These are phyloP conservation scores for Aaosphaeria arxii DNA, from an alignment of 2,329 filamentous ascomycete species.

Conservation along the genomic window DNA sequence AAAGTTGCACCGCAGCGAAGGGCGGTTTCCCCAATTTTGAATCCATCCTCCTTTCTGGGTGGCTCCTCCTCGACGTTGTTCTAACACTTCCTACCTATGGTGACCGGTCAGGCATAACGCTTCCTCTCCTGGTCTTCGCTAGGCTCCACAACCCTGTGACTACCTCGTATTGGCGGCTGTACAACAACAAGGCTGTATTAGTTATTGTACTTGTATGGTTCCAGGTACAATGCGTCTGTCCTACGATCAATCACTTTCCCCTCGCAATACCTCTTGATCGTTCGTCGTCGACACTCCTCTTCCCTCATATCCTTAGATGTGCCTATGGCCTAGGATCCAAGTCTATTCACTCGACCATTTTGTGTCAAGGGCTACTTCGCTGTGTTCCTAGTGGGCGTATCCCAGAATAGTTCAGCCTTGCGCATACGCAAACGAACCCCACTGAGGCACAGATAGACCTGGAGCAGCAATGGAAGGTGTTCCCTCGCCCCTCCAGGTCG, in stretches of 20 bases:
- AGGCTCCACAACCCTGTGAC: background rate
- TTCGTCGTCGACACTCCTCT: background rate
- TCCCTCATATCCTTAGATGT: background rate
- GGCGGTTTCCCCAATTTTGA: background rate
- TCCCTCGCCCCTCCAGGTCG: constrained; percentile 28
- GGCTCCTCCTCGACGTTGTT: background rate
- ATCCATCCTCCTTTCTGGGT: background rate
- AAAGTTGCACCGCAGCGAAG: background rate
- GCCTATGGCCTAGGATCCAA: background rate
- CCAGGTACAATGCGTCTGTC: no score
- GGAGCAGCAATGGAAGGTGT: constrained; percentile 23
- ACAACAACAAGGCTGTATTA: background rate
- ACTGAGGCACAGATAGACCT: background rate
- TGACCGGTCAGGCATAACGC: background rate
- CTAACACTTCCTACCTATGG: background rate
- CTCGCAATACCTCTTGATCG: background rate
- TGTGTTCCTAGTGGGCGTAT: background rate
- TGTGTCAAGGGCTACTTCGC: background rate
- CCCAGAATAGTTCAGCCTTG: background rate
- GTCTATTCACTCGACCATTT: background rate
- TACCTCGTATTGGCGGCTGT: background rate
- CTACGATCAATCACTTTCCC: no score
- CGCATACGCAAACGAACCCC: background rate
- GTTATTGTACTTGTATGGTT: background rate
- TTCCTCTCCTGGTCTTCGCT: background rate